Conservation (phyloP, 2,329 filamentous ascomycete genomes). For the Alternaria infectoria region DNA sequence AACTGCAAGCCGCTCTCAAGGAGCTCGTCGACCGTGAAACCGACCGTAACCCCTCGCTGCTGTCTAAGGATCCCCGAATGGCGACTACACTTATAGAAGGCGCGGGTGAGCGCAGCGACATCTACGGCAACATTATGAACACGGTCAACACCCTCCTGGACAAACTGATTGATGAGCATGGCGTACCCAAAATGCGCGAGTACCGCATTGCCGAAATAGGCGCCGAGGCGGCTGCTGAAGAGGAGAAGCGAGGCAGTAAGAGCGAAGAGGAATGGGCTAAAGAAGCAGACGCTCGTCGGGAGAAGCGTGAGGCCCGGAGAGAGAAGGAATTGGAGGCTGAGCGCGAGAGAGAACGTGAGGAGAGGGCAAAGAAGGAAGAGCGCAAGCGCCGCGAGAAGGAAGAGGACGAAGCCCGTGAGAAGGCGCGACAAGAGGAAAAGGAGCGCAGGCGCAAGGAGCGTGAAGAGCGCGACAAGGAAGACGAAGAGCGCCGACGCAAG, state of each 20-base stretch:
- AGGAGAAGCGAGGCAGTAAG: constrained; percentile 70
- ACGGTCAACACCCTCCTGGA: constrained; percentile 73
- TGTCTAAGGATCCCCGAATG: constrained; percentile 75
- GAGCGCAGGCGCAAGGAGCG: constrained; percentile 48
- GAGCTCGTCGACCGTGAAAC: constrained; percentile 75
- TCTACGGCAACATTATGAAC: constrained; percentile 74
- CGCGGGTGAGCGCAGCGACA: constrained; percentile 75
- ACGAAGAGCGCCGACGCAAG: constrained; percentile 40
- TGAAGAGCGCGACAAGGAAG: constrained; percentile 38
- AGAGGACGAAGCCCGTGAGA: constrained; percentile 54
- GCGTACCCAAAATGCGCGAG: constrained; percentile 73
- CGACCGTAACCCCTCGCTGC: constrained; percentile 73
- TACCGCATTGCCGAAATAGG: constrained; percentile 73
- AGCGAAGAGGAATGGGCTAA: constrained; percentile 76
- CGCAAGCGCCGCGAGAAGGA: constrained; percentile 58
- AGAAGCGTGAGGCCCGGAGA: constrained; percentile 66
- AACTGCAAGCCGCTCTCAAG: constrained; percentile 70
- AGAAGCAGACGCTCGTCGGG: constrained; percentile 67
- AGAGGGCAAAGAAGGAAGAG: constrained; percentile 63
- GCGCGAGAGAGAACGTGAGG: constrained; percentile 60
- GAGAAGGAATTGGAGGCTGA: constrained; percentile 68
- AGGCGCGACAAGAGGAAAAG: constrained; percentile 54
- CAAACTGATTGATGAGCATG: constrained; percentile 62
- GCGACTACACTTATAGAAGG: constrained; percentile 79
- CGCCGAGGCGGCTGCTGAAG: constrained; percentile 69